Evolutionary conservation across 495 filamentous ascomycete species (phyloP).

Genomic region (Hypoxylon fragiforme): DNA sequence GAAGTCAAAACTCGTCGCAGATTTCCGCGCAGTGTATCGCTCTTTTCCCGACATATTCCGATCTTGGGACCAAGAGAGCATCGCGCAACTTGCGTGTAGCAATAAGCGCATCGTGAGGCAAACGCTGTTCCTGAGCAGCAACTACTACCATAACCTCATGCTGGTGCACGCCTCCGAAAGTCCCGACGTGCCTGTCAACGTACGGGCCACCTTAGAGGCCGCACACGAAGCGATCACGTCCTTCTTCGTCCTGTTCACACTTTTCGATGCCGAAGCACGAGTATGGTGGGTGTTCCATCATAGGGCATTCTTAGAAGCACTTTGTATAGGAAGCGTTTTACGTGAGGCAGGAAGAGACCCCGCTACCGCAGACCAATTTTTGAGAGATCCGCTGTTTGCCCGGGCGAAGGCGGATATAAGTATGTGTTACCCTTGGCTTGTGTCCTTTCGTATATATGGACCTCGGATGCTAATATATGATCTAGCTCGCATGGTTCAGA

Average conservation of each 20-base stretch:
- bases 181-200: constrained; percentile 61
- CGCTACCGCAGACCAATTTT: constrained; percentile 37
- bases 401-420: constrained; percentile 60
- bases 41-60: constrained; percentile 66
- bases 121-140: constrained; percentile 68
- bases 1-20: constrained; percentile 61
- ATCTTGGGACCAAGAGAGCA: constrained; percentile 58
- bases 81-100: constrained; percentile 51
- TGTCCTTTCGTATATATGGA: background rate
- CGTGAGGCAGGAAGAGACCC: constrained; percentile 44
- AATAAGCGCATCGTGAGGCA: constrained; percentile 66
- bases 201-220: constrained; percentile 67
- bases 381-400: constrained; percentile 56
- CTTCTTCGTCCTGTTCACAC: constrained; percentile 67
- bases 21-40: constrained; percentile 63
- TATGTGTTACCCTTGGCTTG: constrained; percentile 33
- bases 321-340: constrained; percentile 55
- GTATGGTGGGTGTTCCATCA: constrained; percentile 82
- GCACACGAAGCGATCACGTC: constrained; percentile 63
- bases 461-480: constrained; percentile 9
- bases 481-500: constrained; percentile 59
- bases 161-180: constrained; percentile 65
- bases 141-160: constrained; percentile 78
- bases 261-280: constrained; percentile 66
- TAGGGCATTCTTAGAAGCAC: constrained; percentile 68